Evolutionary conservation across 2,329 filamentous ascomycete species (phyloP), one percentile per base, ranked within the genome.

Genomic region (Hymenoscyphus fraxineus): DNA sequence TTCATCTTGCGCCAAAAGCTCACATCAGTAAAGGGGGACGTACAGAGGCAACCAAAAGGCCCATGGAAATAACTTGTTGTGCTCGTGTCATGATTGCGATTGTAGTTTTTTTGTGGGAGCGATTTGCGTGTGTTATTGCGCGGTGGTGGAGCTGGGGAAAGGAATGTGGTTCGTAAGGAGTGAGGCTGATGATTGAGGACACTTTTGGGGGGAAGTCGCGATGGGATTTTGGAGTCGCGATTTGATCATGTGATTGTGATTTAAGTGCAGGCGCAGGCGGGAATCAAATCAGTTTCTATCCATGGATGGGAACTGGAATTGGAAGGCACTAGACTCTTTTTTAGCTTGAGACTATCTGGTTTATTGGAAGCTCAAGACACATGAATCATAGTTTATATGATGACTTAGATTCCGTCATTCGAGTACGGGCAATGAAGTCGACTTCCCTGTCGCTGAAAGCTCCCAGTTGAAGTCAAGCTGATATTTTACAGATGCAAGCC

Each of bases 41-140:
- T 88, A 97, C 93, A 44, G 93, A 96, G 73, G 91, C 92, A 78
- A 95, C 85, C 72, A 97, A 85, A 74, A 97, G 87, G 74, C 88
- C 89, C 74, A 97, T 84, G 67, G 93, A 96, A 76, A 97, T 88
- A 69, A 92, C 94, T 79, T 98, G 93, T 78, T 92, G 89, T 27
- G 95, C 95, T 79, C 93, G 92, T 71, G 95, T 97, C 95, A 98
- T 98, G 69, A 70, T 88, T 80, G 72, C 65, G 61, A 57, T 59
- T 57, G n/a, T 41, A n/a, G 39, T 40, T 40, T 44, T 56, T 27
- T 60, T 55, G 19, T 55, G 32, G n/a, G 6, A 22, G 59, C 55
- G 41, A 56, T 40, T 31, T 5, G 35, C 35, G 9, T 16, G 31
- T 2, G 6, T 31, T 19, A 44, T 54, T 40, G 62, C 57, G 64